Evolutionary conservation across 495 filamentous ascomycete genomes (phyloP).

Genomic region (Margaritispora aquatica): DNA sequence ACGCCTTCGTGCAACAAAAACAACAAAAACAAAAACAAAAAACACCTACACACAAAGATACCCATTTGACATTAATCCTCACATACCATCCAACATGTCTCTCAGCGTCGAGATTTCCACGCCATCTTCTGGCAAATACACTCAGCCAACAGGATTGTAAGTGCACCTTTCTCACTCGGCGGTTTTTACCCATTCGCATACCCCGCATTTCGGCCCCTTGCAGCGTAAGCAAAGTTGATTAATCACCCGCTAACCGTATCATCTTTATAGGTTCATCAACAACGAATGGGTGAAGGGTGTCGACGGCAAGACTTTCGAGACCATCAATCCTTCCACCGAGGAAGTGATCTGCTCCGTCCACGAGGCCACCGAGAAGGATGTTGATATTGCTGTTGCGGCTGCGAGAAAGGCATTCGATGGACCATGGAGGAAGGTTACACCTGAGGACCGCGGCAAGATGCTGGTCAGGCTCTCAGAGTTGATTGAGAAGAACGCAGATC

Average conservation of each 20-base stretch:
- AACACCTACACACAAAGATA: slow-evolving; percentile 2
- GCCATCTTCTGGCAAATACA: slow-evolving; percentile 64
- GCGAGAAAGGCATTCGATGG: slow-evolving; percentile 88
- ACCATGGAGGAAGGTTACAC: slow-evolving; percentile 65
- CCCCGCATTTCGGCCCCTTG: slow-evolving; percentile 18
- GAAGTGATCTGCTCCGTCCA: slow-evolving; percentile 67
- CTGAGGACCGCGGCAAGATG: slow-evolving; percentile 66
- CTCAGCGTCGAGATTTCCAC: slow-evolving; percentile 56
- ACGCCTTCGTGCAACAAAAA: neutral
- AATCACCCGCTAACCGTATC: slow-evolving; percentile 2
- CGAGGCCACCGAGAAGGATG: slow-evolving; percentile 86
- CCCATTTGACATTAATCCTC: neutral
- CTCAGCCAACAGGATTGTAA: slow-evolving; percentile 86
- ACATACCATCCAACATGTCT: slow-evolving; percentile 30
- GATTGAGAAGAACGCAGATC: slow-evolving; percentile 71
- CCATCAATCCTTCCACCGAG: slow-evolving; percentile 63
- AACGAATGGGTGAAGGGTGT: slow-evolving; percentile 86
- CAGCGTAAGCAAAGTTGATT: neutral
- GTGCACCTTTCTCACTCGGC: slow-evolving; percentile 28
- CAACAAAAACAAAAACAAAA: too few relatives aligned
- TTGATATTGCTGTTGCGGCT: slow-evolving; percentile 61
- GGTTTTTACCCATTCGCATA: neutral
- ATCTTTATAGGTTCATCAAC: slow-evolving; percentile 89
- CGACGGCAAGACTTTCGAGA: slow-evolving; percentile 77
- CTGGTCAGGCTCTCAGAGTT: slow-evolving; percentile 82